phyloP scores from a whole-genome alignment of 306 rosid species.

The Abrus pulchellus region DNA sequence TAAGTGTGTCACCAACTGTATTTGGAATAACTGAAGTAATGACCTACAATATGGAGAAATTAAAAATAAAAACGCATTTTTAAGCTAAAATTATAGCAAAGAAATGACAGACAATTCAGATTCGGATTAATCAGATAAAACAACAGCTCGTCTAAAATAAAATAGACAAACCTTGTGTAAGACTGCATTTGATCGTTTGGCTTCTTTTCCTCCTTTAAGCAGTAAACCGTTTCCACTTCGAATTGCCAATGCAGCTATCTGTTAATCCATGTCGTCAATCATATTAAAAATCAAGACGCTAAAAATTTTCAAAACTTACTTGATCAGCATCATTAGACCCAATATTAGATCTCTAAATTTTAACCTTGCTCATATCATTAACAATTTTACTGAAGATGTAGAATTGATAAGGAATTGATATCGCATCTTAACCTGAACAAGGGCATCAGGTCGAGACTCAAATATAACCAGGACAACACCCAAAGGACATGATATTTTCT shows the following conservation, averaged over 20 bases:
- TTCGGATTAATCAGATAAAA: conserved; percentile 26
- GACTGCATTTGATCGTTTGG: conserved; percentile 75
- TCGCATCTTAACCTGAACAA: conserved; percentile 78
- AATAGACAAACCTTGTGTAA: conserved; percentile 80
- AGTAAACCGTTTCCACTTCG: conserved; percentile 93
- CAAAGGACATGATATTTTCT: conserved; percentile 80
- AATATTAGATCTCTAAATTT: not conserved
- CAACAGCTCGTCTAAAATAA: conserved; percentile 17
- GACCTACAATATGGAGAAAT: conserved; percentile 59
- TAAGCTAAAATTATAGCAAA: not conserved
- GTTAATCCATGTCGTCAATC: conserved; percentile 44
- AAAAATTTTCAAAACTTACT: conserved; percentile 4
- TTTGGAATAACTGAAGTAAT: conserved; percentile 80
- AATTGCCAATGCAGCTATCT: conserved; percentile 93
- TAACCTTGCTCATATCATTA: conserved; percentile 30
- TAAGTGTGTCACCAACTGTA: conserved; percentile 74
- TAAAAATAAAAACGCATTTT: conserved; percentile 5
- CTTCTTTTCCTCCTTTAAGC: conserved; percentile 97
- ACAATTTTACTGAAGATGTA: conserved; percentile 22
- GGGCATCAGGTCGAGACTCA: conserved; percentile 98
- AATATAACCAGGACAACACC: conserved; percentile 90
- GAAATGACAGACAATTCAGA: not conserved
- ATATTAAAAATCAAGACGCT: conserved; percentile 16
- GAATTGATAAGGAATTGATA: conserved; percentile 9
- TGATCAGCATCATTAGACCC: not conserved